Conservation (phyloP, 2,329 filamentous ascomycete species). For the Tolypocladium inflatum region DNA sequence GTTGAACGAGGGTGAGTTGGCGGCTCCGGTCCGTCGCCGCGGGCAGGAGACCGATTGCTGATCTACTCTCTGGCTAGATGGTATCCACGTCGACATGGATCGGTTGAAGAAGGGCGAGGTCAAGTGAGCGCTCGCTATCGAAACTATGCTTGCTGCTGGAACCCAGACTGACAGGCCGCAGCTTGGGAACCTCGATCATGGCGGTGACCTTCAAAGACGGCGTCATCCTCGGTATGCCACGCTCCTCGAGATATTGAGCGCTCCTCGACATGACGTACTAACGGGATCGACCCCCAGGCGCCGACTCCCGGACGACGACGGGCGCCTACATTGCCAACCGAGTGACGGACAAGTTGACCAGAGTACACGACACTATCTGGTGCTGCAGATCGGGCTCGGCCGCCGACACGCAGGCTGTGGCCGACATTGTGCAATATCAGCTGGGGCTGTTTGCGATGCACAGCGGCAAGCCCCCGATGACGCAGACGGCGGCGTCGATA, state of each 20-base stretch:
- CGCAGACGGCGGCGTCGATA: conserved; percentile 87
- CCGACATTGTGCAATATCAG: conserved; percentile 96
- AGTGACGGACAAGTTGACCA: conserved; percentile 98
- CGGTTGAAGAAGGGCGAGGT: conserved; percentile 97
- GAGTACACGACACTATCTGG: conserved; percentile 98
- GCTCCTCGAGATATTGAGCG: background rate
- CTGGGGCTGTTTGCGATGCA: conserved; percentile 84
- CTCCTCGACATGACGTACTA: conserved; percentile 1
- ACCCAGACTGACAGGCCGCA: conserved; percentile 31
- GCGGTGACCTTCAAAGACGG: conserved; percentile 98
- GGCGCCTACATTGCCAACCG: conserved; percentile 98
- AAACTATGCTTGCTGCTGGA: background rate
- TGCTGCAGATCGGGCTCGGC: conserved; percentile 97
- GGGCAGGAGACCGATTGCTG: conserved; percentile 6
- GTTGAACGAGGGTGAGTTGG: conserved; percentile 50
- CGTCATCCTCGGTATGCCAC: conserved; percentile 69
- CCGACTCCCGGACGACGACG: conserved; percentile 94
- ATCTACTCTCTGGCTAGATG: conserved; percentile 53
- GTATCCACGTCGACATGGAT: conserved; percentile 98
- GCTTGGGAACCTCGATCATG: conserved; percentile 98
- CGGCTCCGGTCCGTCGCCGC: conserved; percentile 1
- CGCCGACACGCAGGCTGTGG: conserved; percentile 94
- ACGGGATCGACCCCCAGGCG: conserved; percentile 41
- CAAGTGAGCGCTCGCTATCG: conserved; percentile 55
- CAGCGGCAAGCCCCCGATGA: conserved; percentile 84